phyloP scores from a whole-genome alignment of 164 flowering plant genomes.

The grape (Vitis vinifera) region DNA sequence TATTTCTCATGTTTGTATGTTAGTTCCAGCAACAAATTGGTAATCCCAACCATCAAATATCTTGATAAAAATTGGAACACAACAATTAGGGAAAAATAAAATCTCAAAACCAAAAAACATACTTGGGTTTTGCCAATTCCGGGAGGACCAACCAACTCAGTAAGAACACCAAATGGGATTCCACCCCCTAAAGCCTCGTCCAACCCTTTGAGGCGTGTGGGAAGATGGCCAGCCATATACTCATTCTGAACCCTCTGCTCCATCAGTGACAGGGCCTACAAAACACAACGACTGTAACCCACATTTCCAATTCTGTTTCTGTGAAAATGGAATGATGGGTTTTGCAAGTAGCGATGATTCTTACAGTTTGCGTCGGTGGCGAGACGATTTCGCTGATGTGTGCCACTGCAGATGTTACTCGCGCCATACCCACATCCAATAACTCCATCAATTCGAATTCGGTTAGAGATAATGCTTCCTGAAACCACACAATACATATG shows the following conservation, averaged over 20 bases:
- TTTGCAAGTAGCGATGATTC: conserved; percentile 3
- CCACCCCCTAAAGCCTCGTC: conserved; percentile 83
- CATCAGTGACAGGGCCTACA: conserved; percentile 63
- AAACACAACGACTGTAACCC: background rate
- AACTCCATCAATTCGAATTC: conserved; percentile 88
- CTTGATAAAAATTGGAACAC: background rate
- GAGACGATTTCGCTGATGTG: conserved; percentile 62
- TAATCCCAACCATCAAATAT: no score
- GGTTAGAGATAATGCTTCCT: conserved; percentile 77
- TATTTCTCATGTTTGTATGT: no score
- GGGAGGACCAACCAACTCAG: conserved; percentile 88
- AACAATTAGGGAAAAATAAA: background rate
- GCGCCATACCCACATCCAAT: conserved; percentile 65
- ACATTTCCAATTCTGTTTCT: no score
- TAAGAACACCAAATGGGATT: conserved; percentile 79
- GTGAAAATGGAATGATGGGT: no score
- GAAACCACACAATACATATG: background rate
- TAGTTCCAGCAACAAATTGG: no score
- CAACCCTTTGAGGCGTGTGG: conserved; percentile 64
- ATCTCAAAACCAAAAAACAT: conserved; percentile 5
- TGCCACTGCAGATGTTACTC: conserved; percentile 55
- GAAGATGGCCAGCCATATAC: conserved; percentile 57
- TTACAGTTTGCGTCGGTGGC: conserved; percentile 77
- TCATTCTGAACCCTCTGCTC: conserved; percentile 49
- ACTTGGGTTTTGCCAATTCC: conserved; percentile 93